Percentiles rank a stretch among this genome's conserved stretches.
phyloP scores from a whole-genome alignment of 2,329 filamentous ascomycete species.

The Arthrobotrys musiformis region DNA sequence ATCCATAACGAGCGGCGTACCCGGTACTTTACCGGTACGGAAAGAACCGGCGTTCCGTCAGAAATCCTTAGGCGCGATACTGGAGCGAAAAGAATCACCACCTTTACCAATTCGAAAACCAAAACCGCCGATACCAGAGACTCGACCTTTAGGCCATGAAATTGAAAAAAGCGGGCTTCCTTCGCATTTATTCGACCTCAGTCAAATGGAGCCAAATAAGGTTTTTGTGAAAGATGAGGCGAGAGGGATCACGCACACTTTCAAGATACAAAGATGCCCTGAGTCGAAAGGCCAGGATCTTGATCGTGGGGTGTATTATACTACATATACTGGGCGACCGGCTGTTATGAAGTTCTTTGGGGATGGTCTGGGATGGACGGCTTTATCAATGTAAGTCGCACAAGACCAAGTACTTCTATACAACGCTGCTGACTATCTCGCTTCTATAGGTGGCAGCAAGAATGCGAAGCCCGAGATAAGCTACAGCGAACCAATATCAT shows the following conservation, averaged over 20 bases:
- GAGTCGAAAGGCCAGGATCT: not conserved
- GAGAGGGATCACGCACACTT: slow-evolving; percentile 29
- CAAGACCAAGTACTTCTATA: not conserved
- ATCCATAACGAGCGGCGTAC: not conserved
- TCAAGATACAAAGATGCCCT: slow-evolving; percentile 14
- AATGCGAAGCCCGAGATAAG: slow-evolving; percentile 38
- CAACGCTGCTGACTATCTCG: not conserved
- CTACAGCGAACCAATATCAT: slow-evolving; percentile 11
- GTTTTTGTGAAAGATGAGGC: slow-evolving; percentile 35
- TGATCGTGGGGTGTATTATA: slow-evolving; percentile 34
- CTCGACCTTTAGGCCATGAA: slow-evolving; percentile 24
- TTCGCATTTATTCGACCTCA: slow-evolving; percentile 30
- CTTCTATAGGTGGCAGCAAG: slow-evolving; percentile 33
- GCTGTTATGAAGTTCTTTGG: slow-evolving; percentile 43
- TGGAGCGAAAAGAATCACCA: not conserved
- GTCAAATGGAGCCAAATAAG: slow-evolving; percentile 19
- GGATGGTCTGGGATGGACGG: slow-evolving; percentile 34
- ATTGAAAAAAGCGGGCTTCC: slow-evolving; percentile 35
- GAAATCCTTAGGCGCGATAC: slow-evolving; percentile 1
- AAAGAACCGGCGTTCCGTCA: not conserved
- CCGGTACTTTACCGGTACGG: not conserved
- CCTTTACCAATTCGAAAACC: not conserved
- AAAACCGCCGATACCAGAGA: slow-evolving; percentile 12
- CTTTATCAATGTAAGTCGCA: slow-evolving; percentile 18
- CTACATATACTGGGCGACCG: slow-evolving; percentile 25